A percentile compares a stretch with the other conserved stretches of the same genome.
Evolutionary conservation across 257 asterid species (phyloP).

Genomic region (Penstemon eatonii): DNA sequence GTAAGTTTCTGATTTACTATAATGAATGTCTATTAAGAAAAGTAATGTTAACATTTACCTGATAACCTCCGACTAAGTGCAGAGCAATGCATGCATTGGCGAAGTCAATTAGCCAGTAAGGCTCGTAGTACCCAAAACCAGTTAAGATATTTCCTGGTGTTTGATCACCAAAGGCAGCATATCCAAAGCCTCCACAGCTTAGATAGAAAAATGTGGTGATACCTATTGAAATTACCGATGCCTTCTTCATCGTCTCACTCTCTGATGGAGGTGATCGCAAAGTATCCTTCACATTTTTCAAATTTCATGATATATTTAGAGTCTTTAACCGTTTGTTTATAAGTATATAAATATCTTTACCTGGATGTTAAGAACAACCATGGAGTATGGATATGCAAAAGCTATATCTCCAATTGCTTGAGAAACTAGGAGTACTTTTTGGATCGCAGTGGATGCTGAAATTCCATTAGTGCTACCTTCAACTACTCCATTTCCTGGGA

Average conservation of each 20-base stretch:
- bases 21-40: too few species aligned
- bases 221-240: slow-evolving; percentile 43
- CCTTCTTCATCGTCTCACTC: slow-evolving; percentile 62
- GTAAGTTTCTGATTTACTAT: neutral
- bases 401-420: slow-evolving; percentile 83
- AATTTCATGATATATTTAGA: neutral
- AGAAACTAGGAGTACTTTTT: slow-evolving; percentile 41
- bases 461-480: slow-evolving; percentile 60
- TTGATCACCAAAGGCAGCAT: slow-evolving; percentile 43
- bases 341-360: slow-evolving; percentile 26
- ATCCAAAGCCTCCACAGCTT: slow-evolving; percentile 47
- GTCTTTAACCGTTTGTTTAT: neutral
- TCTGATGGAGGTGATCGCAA: slow-evolving; percentile 68
- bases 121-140: slow-evolving; percentile 52
- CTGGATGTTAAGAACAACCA: slow-evolving; percentile 64
- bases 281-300: slow-evolving; percentile 50
- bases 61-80: slow-evolving; percentile 50
- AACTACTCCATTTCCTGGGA: slow-evolving; percentile 60
- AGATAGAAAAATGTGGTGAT: slow-evolving; percentile 58
- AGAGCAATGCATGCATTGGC: slow-evolving; percentile 49
- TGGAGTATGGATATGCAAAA: slow-evolving; percentile 68
- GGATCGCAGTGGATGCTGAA: slow-evolving; percentile 39
- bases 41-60: slow-evolving; percentile 26
- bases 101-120: slow-evolving; percentile 50
- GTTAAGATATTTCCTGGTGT: slow-evolving; percentile 54